phyloP scores from a whole-genome alignment of 176 grass and related monocot species.

The Melocanna baccifera region DNA sequence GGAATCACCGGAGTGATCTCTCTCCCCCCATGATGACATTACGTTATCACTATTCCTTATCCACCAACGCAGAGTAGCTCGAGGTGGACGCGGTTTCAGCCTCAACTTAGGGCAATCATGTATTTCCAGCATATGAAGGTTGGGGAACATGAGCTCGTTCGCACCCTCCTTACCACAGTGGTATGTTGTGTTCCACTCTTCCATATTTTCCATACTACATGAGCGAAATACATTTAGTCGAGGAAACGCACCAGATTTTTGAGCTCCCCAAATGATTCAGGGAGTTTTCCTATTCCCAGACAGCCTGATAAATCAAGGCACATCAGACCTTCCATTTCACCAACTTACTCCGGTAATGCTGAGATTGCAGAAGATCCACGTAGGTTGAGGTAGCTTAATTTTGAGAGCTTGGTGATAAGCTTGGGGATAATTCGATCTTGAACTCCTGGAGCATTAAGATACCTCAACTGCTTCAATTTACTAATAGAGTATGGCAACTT shows the following conservation, averaged over 20 bases:
- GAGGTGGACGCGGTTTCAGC: too few species aligned
- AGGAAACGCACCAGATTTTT: not conserved
- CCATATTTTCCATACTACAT: too few species aligned
- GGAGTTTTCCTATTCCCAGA: not conserved
- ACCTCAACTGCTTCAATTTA: constrained; percentile 7
- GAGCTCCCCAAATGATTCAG: not conserved
- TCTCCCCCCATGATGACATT: too few species aligned
- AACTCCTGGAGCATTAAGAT: not conserved
- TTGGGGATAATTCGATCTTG: not conserved
- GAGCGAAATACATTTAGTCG: too few species aligned
- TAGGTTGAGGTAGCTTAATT: not conserved
- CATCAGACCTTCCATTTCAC: not conserved
- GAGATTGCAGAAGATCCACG: not conserved
- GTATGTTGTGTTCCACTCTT: too few species aligned
- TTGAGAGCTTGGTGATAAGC: not conserved
- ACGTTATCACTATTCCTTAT: too few species aligned
- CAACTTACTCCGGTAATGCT: not conserved
- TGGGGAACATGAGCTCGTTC: too few species aligned
- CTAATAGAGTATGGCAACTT: not conserved
- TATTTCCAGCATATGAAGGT: too few species aligned
- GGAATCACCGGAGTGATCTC: too few species aligned
- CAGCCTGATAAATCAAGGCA: not conserved
- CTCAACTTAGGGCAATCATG: too few species aligned
- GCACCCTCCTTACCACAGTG: too few species aligned
- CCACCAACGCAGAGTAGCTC: too few species aligned